Evolutionary conservation across 768 basidiomycete genomes (phyloP), one percentile per base, ranked within the genome.

Genomic region (Boletus subparvulus): DNA sequence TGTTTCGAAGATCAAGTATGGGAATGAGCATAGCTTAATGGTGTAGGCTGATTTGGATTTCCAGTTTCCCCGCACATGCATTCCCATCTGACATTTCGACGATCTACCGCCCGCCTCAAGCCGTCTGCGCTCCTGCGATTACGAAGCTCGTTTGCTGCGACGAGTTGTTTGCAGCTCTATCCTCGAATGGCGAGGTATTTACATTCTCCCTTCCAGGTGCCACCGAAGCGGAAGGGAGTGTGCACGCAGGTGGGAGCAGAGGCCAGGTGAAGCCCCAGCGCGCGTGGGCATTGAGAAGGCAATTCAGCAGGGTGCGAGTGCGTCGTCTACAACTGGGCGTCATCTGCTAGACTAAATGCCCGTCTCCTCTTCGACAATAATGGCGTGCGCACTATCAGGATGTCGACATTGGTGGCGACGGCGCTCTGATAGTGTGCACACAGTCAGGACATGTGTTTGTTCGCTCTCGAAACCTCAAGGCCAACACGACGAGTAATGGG

Each of bases 371-470:
- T 41, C 49, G 17, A 39, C 17, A 11, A 47, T 13, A 12, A 46
- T 21, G 58, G 39, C 33, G 28, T 51, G 60, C 42, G 35, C 24
- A 19, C 21, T 46, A 39, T 49, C 62, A 89, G 86, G 96, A 98
- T 63, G 89, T 96, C 10, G 94, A 93, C 0, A 77, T 98, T 14
- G 92, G 93, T 19, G 77, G 85, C 1, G 94, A 97, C 60, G 92
- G 94, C 5, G 83, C 88, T 16, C 83, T 97, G 65, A 87, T 97
- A 67, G 81, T 98, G 45, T 97, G 92, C 73, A 98, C 96, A 2
- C 85, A 90, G 59, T 95, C 96, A 5, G 96, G 96, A 0, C 94
- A 98, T 64, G 94, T 96, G 33, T 98, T 89, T 66, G 80, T 95
- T 24, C 88, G 94, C 24, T 79, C 85, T 19, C 82, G 92, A 28